Evolutionary conservation across 2,329 filamentous ascomycete genomes (phyloP), one percentile per base, ranked within the genome.

Genomic region (Truncatella angustata): DNA sequence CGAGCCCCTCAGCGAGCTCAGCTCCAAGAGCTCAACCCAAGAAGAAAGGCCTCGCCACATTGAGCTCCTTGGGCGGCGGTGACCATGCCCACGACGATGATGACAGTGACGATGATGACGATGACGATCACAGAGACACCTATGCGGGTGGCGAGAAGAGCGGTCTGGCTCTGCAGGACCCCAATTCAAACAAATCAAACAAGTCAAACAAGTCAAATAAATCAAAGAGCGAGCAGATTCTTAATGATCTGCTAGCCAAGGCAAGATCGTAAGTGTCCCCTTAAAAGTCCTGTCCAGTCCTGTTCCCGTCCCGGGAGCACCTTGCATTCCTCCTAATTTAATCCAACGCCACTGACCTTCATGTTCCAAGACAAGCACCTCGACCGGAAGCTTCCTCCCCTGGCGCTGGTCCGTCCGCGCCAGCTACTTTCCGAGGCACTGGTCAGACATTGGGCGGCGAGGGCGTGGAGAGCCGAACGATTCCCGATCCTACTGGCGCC

Each of bases 141-240:
- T 94, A 92, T 68, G 87, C 90, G 18, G 90, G 90, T 48, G 90
- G 90, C 30, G 90, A 93, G 72, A 94, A 94, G 77, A 93, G 89
- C 26, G 85, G 82, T 0, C 69, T 88, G 42, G 85, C 85, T 20
- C 81, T 88, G 21, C 84, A 87, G 62, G 85, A 87, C 60, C 85
- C 85, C 1, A 64, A 66, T 4, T 44, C 40, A 24, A 69, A 76
- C 47, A 69, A 77, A 10, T 68, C 68, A 2, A 78, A 80, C 36
- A 72, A 80, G 0, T 73, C n/a, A n/a, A n/a, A n/a, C 1, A 64
- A 66, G 4, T 44, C 40, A 24, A 69, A 76, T 47, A 69, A 77
- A 10, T 68, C 68, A 2, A 78, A 80, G 36, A 72, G 80, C 0
- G 73, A 74, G 61, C 79, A 77, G 58, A 73, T 87, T 52, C 80